Percentiles rank a stretch among this genome's conserved stretches.
Evolutionary conservation across 1,284 basidiomycete species (phyloP).

Genomic region (Agroathelia rolfsii): DNA sequence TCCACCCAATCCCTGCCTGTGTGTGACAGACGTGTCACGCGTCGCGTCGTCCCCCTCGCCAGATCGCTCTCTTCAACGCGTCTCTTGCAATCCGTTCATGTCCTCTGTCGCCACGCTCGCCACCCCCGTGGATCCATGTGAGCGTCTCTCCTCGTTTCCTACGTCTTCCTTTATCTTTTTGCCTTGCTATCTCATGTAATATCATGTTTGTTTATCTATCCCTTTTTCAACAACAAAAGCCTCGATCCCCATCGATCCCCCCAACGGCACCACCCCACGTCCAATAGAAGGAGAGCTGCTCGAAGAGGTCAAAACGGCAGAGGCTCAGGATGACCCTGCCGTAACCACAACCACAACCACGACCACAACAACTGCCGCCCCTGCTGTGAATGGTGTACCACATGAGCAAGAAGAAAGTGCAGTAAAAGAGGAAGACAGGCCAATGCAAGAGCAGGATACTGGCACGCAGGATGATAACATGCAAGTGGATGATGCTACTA

Average conservation of each 20-base stretch:
- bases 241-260: constrained; percentile 34
- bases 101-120: constrained; percentile 35
- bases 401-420: too few species aligned
- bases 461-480: constrained; percentile 22
- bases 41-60: constrained; percentile 34
- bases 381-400: too few species aligned
- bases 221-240: too few species aligned
- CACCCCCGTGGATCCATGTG: constrained; percentile 42
- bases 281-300: constrained; percentile 31
- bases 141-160: constrained; percentile 16
- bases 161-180: constrained; percentile 16
- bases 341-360: constrained; percentile 25
- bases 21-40: constrained; percentile 27
- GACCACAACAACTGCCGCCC: too few species aligned
- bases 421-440: too few species aligned
- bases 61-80: constrained; percentile 29
- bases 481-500: constrained; percentile 13
- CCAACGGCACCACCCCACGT: constrained; percentile 36
- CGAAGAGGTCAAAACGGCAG: constrained; percentile 44
- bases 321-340: constrained; percentile 18
- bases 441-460: too few species aligned
- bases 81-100: constrained; percentile 21
- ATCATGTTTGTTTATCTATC: constrained; percentile 1
- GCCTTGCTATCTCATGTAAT: constrained; percentile 2
- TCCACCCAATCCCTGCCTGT: constrained; percentile 20